A percentile compares a stretch with the other conserved stretches of the same genome.
Evolutionary conservation across 2,329 filamentous ascomycete species (phyloP).

Genomic region (Trichoderma sp.): DNA sequence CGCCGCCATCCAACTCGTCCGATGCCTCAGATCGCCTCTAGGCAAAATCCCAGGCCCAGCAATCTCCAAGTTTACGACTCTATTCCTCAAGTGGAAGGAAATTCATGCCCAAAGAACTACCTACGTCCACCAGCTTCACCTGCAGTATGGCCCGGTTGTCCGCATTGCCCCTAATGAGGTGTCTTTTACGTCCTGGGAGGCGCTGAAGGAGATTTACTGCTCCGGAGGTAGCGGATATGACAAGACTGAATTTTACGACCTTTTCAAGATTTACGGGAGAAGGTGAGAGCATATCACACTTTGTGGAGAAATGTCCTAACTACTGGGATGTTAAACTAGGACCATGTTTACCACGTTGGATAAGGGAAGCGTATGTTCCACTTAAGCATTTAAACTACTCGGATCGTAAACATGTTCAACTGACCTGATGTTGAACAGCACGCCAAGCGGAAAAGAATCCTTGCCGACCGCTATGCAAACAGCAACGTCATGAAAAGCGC

Average conservation of each 20-base stretch:
- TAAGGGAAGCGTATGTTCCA: slow-evolving; percentile 53
- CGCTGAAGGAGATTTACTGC: slow-evolving; percentile 66
- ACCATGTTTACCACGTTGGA: slow-evolving; percentile 65
- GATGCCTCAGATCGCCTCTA: slow-evolving; percentile 41
- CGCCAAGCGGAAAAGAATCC: slow-evolving; percentile 62
- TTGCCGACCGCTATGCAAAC: slow-evolving; percentile 71
- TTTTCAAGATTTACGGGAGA: slow-evolving; percentile 62
- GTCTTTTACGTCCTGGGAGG: slow-evolving; percentile 59
- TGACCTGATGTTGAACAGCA: slow-evolving; percentile 50
- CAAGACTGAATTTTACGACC: slow-evolving; percentile 66
- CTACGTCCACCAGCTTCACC: slow-evolving; percentile 61
- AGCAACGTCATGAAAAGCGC: slow-evolving; percentile 63
- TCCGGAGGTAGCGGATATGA: slow-evolving; percentile 66
- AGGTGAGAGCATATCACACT: slow-evolving; percentile 46
- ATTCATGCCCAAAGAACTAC: slow-evolving; percentile 55
- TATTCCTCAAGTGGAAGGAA: slow-evolving; percentile 60
- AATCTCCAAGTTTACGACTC: slow-evolving; percentile 54
- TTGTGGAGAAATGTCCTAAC: not conserved
- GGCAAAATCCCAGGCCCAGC: slow-evolving; percentile 53
- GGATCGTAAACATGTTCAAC: not conserved
- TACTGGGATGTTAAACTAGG: slow-evolving; percentile 39
- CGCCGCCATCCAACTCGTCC: slow-evolving; percentile 35
- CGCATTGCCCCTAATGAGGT: slow-evolving; percentile 62
- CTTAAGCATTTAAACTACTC: no score
- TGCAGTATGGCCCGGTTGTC: slow-evolving; percentile 60